Evolutionary conservation across 345 rosid species (phyloP).

Genomic region (Eucalyptus pauciflora): DNA sequence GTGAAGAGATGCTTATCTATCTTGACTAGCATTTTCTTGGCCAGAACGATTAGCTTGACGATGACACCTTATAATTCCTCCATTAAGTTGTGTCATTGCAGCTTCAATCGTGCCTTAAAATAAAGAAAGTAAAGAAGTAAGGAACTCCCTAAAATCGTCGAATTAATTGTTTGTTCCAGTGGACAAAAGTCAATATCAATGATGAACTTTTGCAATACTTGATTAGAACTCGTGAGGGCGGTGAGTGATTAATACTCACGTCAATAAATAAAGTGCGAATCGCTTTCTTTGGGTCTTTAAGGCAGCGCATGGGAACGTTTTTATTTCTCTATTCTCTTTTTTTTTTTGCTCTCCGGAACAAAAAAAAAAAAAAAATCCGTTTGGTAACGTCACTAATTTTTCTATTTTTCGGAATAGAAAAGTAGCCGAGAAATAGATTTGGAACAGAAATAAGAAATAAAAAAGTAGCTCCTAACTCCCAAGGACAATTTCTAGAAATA

Average conservation of each 20-base stretch:
- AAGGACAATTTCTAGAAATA: too few species aligned
- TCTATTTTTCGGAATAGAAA: too few species aligned
- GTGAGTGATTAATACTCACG: not conserved
- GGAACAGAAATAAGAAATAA: too few species aligned
- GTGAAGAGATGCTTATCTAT: not conserved
- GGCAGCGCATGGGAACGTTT: too few species aligned
- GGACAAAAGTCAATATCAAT: not conserved
- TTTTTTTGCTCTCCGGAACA: rapidly evolving
- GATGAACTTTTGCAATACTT: not conserved
- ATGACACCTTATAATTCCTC: not conserved
- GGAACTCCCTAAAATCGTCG: not conserved
- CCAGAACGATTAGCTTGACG: not conserved
- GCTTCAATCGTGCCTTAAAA: not conserved
- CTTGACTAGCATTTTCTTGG: not conserved
- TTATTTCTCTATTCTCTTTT: rapidly evolving
- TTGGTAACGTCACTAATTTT: too few species aligned
- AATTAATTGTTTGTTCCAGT: not conserved
- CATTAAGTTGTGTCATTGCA: not conserved
- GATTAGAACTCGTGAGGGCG: not conserved
- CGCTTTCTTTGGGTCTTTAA: not conserved
- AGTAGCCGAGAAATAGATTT: too few species aligned
- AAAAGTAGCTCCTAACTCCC: rapidly evolving
- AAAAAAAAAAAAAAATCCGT: too few species aligned
- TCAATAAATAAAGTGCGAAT: not conserved
- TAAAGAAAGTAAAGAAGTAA: not conserved